Conservation (phyloP, 2,329 filamentous ascomycete genomes). For the Penicillium sp. region DNA sequence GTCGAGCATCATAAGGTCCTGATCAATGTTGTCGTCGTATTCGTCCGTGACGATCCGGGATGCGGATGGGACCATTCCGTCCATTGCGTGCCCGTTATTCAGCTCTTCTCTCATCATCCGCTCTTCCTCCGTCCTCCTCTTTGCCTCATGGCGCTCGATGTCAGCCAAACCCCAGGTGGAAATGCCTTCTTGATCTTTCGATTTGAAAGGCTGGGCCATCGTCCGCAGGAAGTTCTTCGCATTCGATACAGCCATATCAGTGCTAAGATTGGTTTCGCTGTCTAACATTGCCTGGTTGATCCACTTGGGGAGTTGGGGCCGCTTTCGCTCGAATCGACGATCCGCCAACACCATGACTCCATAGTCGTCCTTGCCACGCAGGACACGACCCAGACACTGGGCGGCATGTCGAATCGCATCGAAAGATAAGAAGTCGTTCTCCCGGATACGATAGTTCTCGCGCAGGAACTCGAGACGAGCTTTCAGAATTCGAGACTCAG, state of each 20-base stretch:
- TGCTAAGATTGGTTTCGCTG: conserved; percentile 83
- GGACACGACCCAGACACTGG: conserved; percentile 89
- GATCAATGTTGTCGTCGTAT: conserved; percentile 44
- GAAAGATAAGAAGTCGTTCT: conserved; percentile 97
- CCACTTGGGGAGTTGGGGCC: conserved; percentile 90
- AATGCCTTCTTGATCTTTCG: conserved; percentile 83
- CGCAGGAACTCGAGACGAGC: conserved; percentile 92
- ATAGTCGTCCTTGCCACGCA: conserved; percentile 97
- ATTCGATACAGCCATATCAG: conserved; percentile 87
- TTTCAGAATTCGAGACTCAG: conserved; percentile 94
- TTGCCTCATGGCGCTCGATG: conserved; percentile 63
- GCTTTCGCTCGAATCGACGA: conserved; percentile 87
- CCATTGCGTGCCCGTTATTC: conserved; percentile 26
- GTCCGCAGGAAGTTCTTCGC: conserved; percentile 85
- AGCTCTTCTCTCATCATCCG: conserved; percentile 58
- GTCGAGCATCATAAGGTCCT: conserved; percentile 44
- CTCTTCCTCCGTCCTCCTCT: conserved; percentile 70
- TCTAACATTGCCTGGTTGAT: conserved; percentile 85
- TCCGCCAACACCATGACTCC: conserved; percentile 99
- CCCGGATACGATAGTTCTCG: conserved; percentile 93
- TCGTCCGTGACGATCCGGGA: conserved; percentile 30
- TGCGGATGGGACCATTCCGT: conserved; percentile 23
- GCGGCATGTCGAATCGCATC: conserved; percentile 99
- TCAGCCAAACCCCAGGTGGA: conserved; percentile 86
- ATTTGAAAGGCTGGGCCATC: conserved; percentile 87